phyloP scores from a whole-genome alignment of 768 basidiomycete species.

The Pholiota conissans region DNA sequence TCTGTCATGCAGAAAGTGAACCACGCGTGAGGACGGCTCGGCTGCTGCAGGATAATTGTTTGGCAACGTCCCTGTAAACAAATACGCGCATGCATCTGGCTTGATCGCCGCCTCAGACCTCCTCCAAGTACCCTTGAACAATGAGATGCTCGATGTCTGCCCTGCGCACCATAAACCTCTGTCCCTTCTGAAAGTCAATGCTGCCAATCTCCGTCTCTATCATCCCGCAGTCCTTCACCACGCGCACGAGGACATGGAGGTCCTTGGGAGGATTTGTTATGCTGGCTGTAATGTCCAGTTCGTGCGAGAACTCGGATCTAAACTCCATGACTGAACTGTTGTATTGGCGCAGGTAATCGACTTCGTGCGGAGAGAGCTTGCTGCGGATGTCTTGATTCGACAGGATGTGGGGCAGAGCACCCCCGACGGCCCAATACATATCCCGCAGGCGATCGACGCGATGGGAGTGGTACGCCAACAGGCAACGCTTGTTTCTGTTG shows the following conservation, averaged over 20 bases:
- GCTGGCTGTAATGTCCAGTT: slow-evolving; percentile 84
- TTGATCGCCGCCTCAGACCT: slow-evolving; percentile 50
- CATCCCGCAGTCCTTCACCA: slow-evolving; percentile 86
- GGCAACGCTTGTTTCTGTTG: slow-evolving; percentile 91
- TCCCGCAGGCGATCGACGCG: slow-evolving; percentile 81
- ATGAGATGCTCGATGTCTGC: slow-evolving; percentile 94
- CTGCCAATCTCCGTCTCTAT: slow-evolving; percentile 91
- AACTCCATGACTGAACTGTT: slow-evolving; percentile 80
- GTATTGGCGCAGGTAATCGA: slow-evolving; percentile 82
- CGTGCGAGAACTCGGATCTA: slow-evolving; percentile 80
- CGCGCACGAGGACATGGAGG: slow-evolving; percentile 83
- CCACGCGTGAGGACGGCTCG: slow-evolving; percentile 10
- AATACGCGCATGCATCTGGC: slow-evolving; percentile 7
- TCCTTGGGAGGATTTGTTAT: slow-evolving; percentile 87
- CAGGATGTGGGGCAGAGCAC: slow-evolving; percentile 83
- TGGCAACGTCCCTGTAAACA: slow-evolving; percentile 17
- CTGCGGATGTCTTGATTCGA: slow-evolving; percentile 63
- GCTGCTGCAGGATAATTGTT: slow-evolving; percentile 17
- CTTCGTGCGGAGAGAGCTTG: slow-evolving; percentile 49
- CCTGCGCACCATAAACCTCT: slow-evolving; percentile 84
- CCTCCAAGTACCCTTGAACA: slow-evolving; percentile 90
- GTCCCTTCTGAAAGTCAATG: slow-evolving; percentile 88
- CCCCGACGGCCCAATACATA: slow-evolving; percentile 88
- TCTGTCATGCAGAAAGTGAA: neutral
- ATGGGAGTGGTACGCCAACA: slow-evolving; percentile 91